Conservation (phyloP, 345 rosid species). For the Populus simonii region DNA sequence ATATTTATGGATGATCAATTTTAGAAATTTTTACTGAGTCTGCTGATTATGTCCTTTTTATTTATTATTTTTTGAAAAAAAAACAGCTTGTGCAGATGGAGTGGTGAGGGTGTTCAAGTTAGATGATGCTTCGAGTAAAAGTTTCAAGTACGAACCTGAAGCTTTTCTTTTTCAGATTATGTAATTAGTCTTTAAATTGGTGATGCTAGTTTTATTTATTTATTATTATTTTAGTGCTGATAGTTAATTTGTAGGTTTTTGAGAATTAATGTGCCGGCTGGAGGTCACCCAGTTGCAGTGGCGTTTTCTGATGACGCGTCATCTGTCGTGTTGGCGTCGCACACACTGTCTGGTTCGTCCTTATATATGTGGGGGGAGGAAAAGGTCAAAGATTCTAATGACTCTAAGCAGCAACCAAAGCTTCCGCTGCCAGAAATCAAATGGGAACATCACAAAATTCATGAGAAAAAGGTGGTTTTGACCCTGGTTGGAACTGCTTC, state of each 20-base stretch:
- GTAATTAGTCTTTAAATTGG: not conserved
- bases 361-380: conserved; percentile 91
- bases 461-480: conserved; percentile 54
- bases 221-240: not conserved
- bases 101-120: conserved; percentile 77
- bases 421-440: conserved; percentile 81
- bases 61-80: not conserved
- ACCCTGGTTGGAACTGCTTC: conserved; percentile 72
- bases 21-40: not conserved
- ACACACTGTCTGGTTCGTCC: conserved; percentile 57
- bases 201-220: not conserved
- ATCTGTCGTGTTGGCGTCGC: conserved; percentile 74
- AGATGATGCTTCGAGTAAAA: conserved; percentile 92
- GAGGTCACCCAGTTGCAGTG: conserved; percentile 83
- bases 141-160: conserved; percentile 67
- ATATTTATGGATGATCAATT: not conserved
- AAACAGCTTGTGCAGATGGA: conserved; percentile 89
- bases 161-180: not conserved
- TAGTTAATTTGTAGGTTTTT: conserved; percentile 49
- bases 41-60: not conserved
- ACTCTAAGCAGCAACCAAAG: conserved; percentile 63
- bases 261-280: conserved; percentile 76
- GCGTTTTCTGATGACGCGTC: conserved; percentile 73
- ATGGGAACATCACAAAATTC: conserved; percentile 83
- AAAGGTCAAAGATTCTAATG: conserved; percentile 43